These are phyloP conservation scores for Umbelopsis sp. DNA, from an alignment of 192 early-diverging fungal species.

Conservation along the genomic window DNA sequence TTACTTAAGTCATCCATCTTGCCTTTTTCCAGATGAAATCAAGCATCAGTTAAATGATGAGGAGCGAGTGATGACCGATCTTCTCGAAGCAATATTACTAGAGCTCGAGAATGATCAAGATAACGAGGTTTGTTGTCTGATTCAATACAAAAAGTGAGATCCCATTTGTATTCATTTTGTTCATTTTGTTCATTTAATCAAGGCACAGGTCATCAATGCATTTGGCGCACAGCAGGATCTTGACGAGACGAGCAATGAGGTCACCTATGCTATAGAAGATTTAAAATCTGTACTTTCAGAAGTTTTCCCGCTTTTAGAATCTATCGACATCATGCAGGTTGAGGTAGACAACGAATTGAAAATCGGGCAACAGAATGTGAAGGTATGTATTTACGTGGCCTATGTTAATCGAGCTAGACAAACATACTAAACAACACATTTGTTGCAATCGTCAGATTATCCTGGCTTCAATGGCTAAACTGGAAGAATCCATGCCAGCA, in stretches of 20 bases:
- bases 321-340: conserved; percentile 38
- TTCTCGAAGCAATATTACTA: not conserved
- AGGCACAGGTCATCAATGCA: not conserved
- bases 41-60: conserved; percentile 6
- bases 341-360: conserved; percentile 40
- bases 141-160: too few relatives aligned
- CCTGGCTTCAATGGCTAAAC: not conserved
- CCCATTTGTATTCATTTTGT: too few relatives aligned
- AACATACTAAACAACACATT: too few relatives aligned
- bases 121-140: not conserved
- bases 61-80: not conserved
- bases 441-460: not conserved
- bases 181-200: too few relatives aligned
- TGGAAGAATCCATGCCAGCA: conserved; percentile 5
- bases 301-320: conserved; percentile 39
- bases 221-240: not conserved
- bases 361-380: conserved; percentile 36
- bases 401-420: not conserved
- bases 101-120: not conserved
- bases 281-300: conserved; percentile 19
- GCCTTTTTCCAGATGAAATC: conserved; percentile 16
- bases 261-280: conserved; percentile 22
- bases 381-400: conserved; percentile 20
- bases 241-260: conserved; percentile 20
- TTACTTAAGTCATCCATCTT: too few relatives aligned